Base-by-base conservation (phyloP, 1,139 yeast genomes). In the Yamadazyma aaseri region DNA sequence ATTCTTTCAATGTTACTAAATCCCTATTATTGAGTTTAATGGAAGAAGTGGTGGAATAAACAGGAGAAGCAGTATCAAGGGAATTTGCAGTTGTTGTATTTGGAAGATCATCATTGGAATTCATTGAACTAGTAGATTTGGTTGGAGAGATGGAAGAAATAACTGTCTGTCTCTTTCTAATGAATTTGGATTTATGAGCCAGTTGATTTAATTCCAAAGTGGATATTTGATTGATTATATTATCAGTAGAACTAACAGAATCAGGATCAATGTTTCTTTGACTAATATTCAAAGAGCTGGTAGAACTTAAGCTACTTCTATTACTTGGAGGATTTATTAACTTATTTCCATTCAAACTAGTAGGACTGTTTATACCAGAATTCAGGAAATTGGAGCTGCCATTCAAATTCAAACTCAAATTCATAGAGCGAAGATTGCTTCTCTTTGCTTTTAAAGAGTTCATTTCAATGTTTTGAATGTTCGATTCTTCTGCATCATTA, bases 1-100 rank as follows among this genome's bases (percentile, higher is more conserved):
- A 70, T 44, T 80, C 81, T 41, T 86, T 81, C 36, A 92, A 59
- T 18, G 81, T 77, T 15, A 87, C 75, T 28, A 94, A 63, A 52
- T 92, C 97, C 30, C 78, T 76, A 41, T 73, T 79, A 37, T 73
- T 70, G 34, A 85, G 65, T 37, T 76, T 74, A 22, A 61, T 42
- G 17, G 63, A 44, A 6, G 64, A 46, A 3, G 69, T 63, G 17
- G 73, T 65, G 20, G 73, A 60, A 28, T 65, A 58, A 9, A 65
- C 50, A 2, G 73, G 73, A 5, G 67, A 52, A 15, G 49, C 40
- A 34, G 50, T 35, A 28, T 44, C 40, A 31, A 46, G 37, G 29
- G 29, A 26, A 21, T 17, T n/a, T 20, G 23, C 18, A 11, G 20
- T 33, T 12, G 34, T 25, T 7, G 30, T 28, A 4, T 24, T 13